Base-by-base conservation (phyloP, 345 rosid species). In the Eucalyptus pauciflora region DNA sequence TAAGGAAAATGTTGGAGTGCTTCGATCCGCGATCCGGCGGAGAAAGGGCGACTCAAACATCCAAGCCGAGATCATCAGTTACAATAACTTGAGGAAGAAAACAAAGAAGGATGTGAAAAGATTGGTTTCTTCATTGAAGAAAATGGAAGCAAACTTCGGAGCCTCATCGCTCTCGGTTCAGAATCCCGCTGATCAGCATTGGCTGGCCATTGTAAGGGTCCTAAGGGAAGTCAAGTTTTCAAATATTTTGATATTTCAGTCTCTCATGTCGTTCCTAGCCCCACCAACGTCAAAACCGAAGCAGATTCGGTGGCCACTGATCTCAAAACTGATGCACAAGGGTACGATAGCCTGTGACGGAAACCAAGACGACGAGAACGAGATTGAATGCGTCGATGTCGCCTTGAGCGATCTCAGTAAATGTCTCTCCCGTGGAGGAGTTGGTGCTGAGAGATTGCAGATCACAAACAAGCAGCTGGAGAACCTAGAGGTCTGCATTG, bases 21-120 rank as follows among this genome's bases (percentile, higher is more conserved):
- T 96, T 87, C 94, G 94, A 54, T 96, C 95, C 3, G 91, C 95
- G 7, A 54, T 95, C 33, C 92, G 97, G 41, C 91, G 97, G 37
- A 90, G 98, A 88, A 94, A 94, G 89, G 94, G 92, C n/a, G 91
- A 91, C 56, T 89, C 93, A 2, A 92, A 90, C 86, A 79, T 92
- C 13, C 90, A 93, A 90, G 88, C 85, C 10, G 62, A 86, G n/a
- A 80, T 91, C 31, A 69, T 87, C 1, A 56, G 86, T 15, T 95
- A 93, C 90, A 89, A 24, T 85, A 87, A 86, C 86, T 91, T 93
- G 88, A 92, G 95, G 62, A 95, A 94, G 92, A 93, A 92, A 88
- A 90, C 89, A 94, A 94, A 91, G 88, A 96, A 92, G 60, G 94
- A 94, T 62, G 94, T 91, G 33, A 93, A 89, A 86, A 93, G 90